Evolutionary conservation across 2,329 filamentous ascomycete genomes (phyloP).

Genomic region (Pseudogymnoascus sp.): DNA sequence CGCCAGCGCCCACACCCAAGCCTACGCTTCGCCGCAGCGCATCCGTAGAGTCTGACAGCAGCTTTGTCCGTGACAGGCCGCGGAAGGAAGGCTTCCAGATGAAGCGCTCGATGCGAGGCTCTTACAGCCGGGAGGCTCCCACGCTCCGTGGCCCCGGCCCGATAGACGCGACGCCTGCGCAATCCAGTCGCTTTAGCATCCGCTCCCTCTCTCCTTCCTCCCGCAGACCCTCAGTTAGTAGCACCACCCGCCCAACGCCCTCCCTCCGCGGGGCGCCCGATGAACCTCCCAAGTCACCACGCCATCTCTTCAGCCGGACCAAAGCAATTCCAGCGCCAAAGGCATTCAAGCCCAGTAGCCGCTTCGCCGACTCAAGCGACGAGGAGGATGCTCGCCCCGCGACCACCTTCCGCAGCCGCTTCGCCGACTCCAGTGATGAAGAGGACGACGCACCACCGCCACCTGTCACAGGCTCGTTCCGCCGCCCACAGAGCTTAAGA

Average conservation of each 20-base stretch:
- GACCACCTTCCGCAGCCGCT: conserved; percentile 40
- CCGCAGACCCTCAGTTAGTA: conserved; percentile 34
- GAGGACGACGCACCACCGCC: conserved; percentile 31
- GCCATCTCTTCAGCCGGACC: conserved; percentile 16
- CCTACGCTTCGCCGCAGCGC: conserved; percentile 41
- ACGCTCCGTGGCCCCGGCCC: conserved; percentile 23
- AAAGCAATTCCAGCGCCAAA: conserved; percentile 13
- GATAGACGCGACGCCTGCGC: conserved; percentile 31
- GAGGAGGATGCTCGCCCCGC: conserved; percentile 22
- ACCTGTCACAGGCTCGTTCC: conserved; percentile 20
- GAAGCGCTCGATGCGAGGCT: conserved; percentile 62
- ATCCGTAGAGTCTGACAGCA: conserved; percentile 68
- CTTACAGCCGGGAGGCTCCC: conserved; percentile 23
- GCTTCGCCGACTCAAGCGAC: conserved; percentile 27
- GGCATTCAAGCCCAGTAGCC: not conserved
- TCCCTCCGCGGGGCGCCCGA: not conserved
- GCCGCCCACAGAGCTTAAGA: conserved; percentile 29
- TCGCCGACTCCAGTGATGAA: conserved; percentile 57
- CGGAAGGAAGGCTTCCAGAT: conserved; percentile 48
- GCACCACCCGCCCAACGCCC: not conserved
- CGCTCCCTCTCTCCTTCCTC: conserved; percentile 57
- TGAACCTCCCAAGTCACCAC: not conserved
- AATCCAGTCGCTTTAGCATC: conserved; percentile 58
- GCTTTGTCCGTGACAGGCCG: conserved; percentile 61
- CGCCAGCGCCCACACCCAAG: not conserved